Evolutionary conservation across 1,139 yeast species (phyloP), one percentile per base, ranked within the genome.

Genomic region (Arxiozyma bovina): DNA sequence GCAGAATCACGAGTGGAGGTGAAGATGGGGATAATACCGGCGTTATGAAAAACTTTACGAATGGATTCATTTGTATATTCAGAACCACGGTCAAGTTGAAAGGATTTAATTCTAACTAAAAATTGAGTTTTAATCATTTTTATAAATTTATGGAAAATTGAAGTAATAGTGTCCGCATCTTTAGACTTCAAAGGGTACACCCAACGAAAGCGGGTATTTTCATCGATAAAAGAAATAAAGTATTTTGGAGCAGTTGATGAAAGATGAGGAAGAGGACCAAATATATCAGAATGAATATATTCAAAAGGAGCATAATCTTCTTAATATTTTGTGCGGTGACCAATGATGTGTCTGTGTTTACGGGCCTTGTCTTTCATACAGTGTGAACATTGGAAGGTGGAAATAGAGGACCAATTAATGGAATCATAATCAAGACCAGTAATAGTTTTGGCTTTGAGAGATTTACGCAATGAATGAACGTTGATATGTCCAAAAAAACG

Each of bases 151-250:
- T 34, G 9, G 27, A 21, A 30, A 30, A 48, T 40, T 30, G 17
- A 9, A 11, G 30, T 22, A 20, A 45, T 25, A 30, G 52, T 42
- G 11, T 48, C 45, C 4, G 44, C 44, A n/a, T 42, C 18, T 44
- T 51, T 47, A n/a, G 20, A 12, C 11, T 11, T 9, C n/a, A 53
- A 30, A 30, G 54, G 56, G 30, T 23, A 55, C 11, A 44, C 54
- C 54, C 54, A 55, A 30, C 52, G 44, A 45, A 47, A 53, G 17
- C 52, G 20, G 4, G 54, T 47, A 12, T 18, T 41, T 42, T 55
- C 52, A 48, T 55, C 56, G 9, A 52, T 47, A 51, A 53, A 53
- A 6, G 55, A 22, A 23, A 55, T 50, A 27, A 55, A 55, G 42
- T 51, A 50, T 22, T 34, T 30, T 3, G 55, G 54, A 17, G 21